These are phyloP conservation scores for Pythium chondricola DNA, from an alignment of 352 stramenopile species.

Conservation along the genomic window DNA sequence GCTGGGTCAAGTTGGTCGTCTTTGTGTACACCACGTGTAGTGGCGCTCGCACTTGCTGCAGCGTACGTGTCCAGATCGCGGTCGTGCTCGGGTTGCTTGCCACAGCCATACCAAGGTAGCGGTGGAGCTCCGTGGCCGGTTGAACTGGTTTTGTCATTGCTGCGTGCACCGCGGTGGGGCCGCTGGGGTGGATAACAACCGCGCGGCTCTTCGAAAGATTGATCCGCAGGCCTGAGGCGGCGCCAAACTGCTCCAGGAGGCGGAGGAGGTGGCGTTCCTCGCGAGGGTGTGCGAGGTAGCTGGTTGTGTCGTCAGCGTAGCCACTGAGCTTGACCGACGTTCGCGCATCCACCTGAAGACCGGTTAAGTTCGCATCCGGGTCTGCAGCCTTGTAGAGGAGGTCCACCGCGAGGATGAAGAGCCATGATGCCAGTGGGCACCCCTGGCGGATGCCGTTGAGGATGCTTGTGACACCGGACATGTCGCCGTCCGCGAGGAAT, in stretches of 20 bases:
- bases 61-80: neutral
- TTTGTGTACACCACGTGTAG: neutral
- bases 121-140: neutral
- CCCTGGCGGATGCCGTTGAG: no score
- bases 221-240: slow-evolving; percentile 1
- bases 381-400: neutral
- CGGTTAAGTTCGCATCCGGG: neutral
- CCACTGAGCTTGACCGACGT: neutral
- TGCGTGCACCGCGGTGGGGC: neutral
- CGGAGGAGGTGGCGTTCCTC: neutral
- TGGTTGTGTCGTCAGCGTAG: slow-evolving; percentile 7
- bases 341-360: neutral
- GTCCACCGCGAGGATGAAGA: no score
- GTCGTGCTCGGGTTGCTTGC: neutral
- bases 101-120: neutral
- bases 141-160: neutral
- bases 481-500: no score
- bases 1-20: slow-evolving; percentile 4
- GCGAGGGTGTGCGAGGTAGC: neutral
- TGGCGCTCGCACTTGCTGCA: neutral
- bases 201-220: neutral
- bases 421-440: no score
- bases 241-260: neutral
- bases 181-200: neutral
- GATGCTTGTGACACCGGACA: no score